Evolutionary conservation across 2,329 filamentous ascomycete species (phyloP), one percentile per base, ranked within the genome.

Genomic region (Bertia moriformis): DNA sequence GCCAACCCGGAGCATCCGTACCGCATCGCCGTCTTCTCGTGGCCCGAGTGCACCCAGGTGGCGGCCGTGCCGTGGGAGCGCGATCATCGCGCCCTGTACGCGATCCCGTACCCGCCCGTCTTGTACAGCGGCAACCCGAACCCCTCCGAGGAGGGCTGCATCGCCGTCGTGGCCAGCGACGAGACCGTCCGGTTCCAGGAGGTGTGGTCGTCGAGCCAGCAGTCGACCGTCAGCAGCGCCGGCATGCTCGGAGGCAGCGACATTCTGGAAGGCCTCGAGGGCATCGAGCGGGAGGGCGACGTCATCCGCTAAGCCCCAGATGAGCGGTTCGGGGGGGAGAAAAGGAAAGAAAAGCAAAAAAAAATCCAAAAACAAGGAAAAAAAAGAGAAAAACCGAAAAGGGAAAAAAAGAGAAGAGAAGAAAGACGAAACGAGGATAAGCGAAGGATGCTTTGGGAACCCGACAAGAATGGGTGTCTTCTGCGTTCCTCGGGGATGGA

Each of bases 1-100:
- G 77, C 88, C 3, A 81, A 93, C 48, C 87, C 89, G 1, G 84
- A 93, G 32, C 91, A 98, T 51, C 76, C 83, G 0, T 84, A 82
- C 49, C 78, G 91, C 15, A 84, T 98, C 46, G 91, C 87, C 2
- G 80, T 96, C 5, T 98, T 95, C 58, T 81, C 82, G 36, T 96
- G 91, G 91, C 91, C 91, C 0, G 81, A 83, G 40, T 96, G 91
- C 58, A 74, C 76, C 46, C 84, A 91, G 53, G 73, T 95, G 1
- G 82, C 85, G 10, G 79, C 82, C 14, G 82, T 96, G 41, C 83
- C 87, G 0, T 96, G 77, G 89, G 78, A 76, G 38, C 74, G 78
- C 22, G 78, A 85, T 43, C 73, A 83, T 54, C 71, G 86, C 27
- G 89, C 88, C 7, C 60, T 98, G 19, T 93, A 81, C 58, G 89